Conservation (phyloP, 202 grass and related monocot genomes). For the Setaria viridis region DNA sequence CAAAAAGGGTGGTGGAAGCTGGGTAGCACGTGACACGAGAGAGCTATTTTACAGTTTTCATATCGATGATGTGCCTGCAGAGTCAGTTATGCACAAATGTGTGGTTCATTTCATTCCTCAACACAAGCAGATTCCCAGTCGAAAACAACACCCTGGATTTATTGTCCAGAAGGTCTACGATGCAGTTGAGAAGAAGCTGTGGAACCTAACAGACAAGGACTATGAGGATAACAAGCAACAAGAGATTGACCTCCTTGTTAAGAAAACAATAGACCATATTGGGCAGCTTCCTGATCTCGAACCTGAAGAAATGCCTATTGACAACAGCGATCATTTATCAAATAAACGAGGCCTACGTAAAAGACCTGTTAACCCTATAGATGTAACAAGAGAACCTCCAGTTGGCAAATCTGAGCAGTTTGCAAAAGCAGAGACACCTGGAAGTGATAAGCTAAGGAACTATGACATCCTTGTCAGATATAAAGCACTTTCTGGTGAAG, state of each 20-base stretch:
- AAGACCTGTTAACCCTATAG: slow-evolving; percentile 60
- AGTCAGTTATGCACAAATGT: slow-evolving; percentile 98
- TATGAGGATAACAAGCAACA: slow-evolving; percentile 91
- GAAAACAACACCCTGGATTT: slow-evolving; percentile 89
- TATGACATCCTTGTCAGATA: slow-evolving; percentile 62
- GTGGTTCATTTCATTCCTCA: slow-evolving; percentile 95
- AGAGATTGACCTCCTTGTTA: slow-evolving; percentile 90
- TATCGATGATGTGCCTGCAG: slow-evolving; percentile 88
- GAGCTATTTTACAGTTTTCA: slow-evolving; percentile 99
- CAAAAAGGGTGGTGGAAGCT: slow-evolving; percentile 83
- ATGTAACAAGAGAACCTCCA: slow-evolving; percentile 63
- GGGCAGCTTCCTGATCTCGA: slow-evolving; percentile 78
- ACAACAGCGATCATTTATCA: slow-evolving; percentile 60
- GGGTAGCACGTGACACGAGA: slow-evolving; percentile 80
- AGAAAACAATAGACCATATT: slow-evolving; percentile 75
- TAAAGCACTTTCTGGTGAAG: slow-evolving; percentile 70
- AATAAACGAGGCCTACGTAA: slow-evolving; percentile 65
- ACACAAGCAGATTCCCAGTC: slow-evolving; percentile 78
- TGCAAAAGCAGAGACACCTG: slow-evolving; percentile 81
- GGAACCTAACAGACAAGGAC: slow-evolving; percentile 92
- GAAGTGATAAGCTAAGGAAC: slow-evolving; percentile 68
- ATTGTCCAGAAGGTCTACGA: slow-evolving; percentile 97
- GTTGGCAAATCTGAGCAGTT: slow-evolving; percentile 53
- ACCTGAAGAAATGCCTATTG: slow-evolving; percentile 46
- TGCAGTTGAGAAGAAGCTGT: slow-evolving; percentile 88